phyloP scores from a whole-genome alignment of 495 filamentous ascomycete genomes.

The Neurospora intermedia region DNA sequence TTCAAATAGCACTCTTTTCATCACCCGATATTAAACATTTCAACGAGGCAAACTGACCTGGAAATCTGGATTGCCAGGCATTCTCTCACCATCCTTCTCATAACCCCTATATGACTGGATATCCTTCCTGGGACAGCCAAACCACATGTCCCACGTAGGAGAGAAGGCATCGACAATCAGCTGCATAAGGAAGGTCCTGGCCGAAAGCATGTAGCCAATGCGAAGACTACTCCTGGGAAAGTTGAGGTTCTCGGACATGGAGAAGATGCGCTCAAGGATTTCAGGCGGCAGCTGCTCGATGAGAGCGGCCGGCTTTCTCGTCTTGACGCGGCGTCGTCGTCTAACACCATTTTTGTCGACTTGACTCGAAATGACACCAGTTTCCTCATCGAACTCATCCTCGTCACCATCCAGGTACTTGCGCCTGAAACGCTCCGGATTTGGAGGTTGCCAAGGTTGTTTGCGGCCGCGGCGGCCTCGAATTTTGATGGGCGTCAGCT shows the following conservation, averaged over 20 bases:
- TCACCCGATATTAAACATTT: background rate
- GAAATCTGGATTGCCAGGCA: slow-evolving; percentile 21
- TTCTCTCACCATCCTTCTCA: background rate
- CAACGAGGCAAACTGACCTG: slow-evolving; percentile 17
- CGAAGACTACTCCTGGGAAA: slow-evolving; percentile 24
- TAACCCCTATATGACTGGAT: slow-evolving; percentile 1
- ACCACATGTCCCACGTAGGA: slow-evolving; percentile 29
- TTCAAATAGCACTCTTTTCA: background rate
- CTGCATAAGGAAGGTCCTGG: slow-evolving; percentile 12
- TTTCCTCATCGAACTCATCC: background rate
- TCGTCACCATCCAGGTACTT: background rate
- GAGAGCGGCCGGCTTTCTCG: slow-evolving; percentile 12
- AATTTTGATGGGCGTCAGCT: slow-evolving; percentile 17
- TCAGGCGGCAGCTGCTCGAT: slow-evolving; percentile 31
- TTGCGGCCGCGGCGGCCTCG: slow-evolving; percentile 12
- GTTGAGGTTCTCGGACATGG: slow-evolving; percentile 28
- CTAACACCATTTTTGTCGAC: background rate
- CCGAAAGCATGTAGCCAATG: slow-evolving; percentile 26
- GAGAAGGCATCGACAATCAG: slow-evolving; percentile 24
- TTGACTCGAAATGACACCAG: background rate
- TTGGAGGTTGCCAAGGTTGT: slow-evolving; percentile 10
- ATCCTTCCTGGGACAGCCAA: slow-evolving; percentile 5
- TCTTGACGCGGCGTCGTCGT: slow-evolving; percentile 2
- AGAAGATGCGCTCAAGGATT: slow-evolving; percentile 32
- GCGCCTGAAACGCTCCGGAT: slow-evolving; percentile 3